A percentile compares a stretch with the other conserved stretches of the same genome.
phyloP scores from a whole-genome alignment of 2,329 filamentous ascomycete genomes.

The Fusarium annulatum region DNA sequence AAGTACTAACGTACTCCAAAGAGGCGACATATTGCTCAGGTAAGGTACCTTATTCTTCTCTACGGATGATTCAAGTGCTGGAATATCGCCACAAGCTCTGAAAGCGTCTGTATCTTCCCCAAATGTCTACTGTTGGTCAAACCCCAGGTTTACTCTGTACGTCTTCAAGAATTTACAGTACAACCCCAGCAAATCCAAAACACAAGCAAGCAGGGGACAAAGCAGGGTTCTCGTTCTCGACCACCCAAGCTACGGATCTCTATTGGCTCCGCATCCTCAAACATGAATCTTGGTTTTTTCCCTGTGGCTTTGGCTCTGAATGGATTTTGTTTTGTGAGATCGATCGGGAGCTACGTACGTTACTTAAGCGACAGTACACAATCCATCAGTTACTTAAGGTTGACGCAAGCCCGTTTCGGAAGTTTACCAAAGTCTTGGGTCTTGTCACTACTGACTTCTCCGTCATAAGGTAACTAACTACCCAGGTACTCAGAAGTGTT shows the following conservation, averaged over 20 bases:
- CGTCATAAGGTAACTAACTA: not conserved
- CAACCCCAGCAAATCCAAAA: slow-evolving; percentile 23
- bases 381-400: slow-evolving; percentile 17
- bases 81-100: too few relatives aligned
- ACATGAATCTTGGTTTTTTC: slow-evolving; percentile 27
- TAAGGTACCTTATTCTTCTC: not conserved
- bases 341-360: slow-evolving; percentile 5
- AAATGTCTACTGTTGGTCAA: not conserved
- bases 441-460: not conserved
- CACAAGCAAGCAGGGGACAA: slow-evolving; percentile 19
- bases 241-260: slow-evolving; percentile 8
- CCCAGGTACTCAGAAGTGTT: not conserved
- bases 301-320: slow-evolving; percentile 3
- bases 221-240: slow-evolving; percentile 11
- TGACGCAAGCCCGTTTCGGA: slow-evolving; percentile 12
- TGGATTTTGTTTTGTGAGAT: slow-evolving; percentile 17
- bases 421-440: slow-evolving; percentile 5
- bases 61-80: not conserved
- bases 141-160: slow-evolving; percentile 12
- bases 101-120: not conserved
- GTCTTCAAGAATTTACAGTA: not conserved
- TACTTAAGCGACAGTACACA: slow-evolving; percentile 1
- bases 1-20: not conserved
- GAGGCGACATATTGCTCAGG: not conserved
- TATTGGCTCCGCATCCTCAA: slow-evolving; percentile 24